phyloP scores from a whole-genome alignment of 2,329 filamentous ascomycete genomes.

The Trichoderma pleuroti region DNA sequence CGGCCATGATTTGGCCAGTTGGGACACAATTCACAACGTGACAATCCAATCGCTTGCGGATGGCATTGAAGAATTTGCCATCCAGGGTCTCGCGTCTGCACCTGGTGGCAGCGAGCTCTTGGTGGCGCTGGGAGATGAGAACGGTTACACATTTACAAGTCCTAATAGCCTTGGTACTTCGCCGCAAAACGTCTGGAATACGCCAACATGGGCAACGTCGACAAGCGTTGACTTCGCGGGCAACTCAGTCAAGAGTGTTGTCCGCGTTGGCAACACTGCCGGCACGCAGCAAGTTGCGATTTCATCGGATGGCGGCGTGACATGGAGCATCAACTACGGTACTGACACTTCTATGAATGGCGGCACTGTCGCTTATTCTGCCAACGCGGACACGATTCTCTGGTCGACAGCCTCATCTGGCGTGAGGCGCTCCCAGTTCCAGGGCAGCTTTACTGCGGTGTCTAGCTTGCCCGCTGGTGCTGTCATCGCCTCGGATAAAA shows the following conservation, averaged over 20 bases:
- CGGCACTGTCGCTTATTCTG: conserved; percentile 9
- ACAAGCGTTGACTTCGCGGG: conserved; percentile 6
- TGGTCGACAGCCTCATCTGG: conserved; percentile 8
- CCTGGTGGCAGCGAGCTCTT: conserved; percentile 3
- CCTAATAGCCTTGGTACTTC: not conserved
- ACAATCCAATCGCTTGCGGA: conserved; percentile 10
- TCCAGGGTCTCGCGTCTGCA: not conserved
- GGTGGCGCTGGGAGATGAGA: not conserved
- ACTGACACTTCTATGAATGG: conserved; percentile 8
- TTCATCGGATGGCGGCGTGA: conserved; percentile 5
- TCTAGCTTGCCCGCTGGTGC: conserved; percentile 1
- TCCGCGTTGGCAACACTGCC: conserved; percentile 10
- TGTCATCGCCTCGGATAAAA: conserved; percentile 8
- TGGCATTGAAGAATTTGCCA: conserved; percentile 3
- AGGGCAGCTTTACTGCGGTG: conserved; percentile 4
- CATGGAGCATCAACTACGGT: conserved; percentile 10
- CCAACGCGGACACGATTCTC: conserved; percentile 6
- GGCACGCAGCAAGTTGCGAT: conserved; percentile 9
- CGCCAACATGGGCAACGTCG: conserved; percentile 8
- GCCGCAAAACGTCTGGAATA: conserved; percentile 3
- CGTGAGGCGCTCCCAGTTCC: conserved; percentile 6
- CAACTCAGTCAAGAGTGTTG: conserved; percentile 7
- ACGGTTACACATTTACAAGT: conserved; percentile 1
- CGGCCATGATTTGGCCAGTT: not conserved
- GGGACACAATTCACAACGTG: conserved; percentile 3